phyloP scores from a whole-genome alignment of 371 early-diverging fungal species.

The Mucor sp. region DNA sequence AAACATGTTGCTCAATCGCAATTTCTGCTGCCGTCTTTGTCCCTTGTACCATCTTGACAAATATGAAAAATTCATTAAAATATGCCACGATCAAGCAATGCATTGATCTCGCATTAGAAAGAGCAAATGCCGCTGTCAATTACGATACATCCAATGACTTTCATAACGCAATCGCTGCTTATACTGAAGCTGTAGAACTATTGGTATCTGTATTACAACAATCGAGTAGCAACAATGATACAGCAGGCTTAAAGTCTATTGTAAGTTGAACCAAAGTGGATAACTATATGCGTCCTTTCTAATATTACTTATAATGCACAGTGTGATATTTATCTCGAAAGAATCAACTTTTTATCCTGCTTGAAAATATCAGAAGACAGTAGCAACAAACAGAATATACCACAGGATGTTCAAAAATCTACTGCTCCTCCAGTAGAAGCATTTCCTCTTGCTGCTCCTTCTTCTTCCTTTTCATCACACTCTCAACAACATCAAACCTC shows the following conservation, averaged over 20 bases:
- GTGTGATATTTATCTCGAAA: slow-evolving; percentile 10
- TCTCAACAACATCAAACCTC: background rate
- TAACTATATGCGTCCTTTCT: background rate
- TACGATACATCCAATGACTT: slow-evolving; percentile 4
- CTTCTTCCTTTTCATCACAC: too few relatives aligned
- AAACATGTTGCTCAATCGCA: background rate
- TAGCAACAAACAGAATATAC: background rate
- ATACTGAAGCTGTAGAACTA: slow-evolving; percentile 5
- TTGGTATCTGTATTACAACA: background rate
- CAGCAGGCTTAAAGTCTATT: background rate
- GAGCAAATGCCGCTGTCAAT: slow-evolving; percentile 6
- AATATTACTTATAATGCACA: background rate
- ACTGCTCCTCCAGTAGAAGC: too few relatives aligned
- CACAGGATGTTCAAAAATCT: too few relatives aligned
- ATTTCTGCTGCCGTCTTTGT: background rate
- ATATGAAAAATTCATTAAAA: background rate
- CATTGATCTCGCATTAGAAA: slow-evolving; percentile 8
- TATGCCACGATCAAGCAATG: background rate
- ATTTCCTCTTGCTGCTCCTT: too few relatives aligned
- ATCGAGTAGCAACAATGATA: background rate
- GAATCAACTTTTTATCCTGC: slow-evolving; percentile 7
- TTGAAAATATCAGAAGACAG: background rate
- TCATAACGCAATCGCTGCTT: background rate
- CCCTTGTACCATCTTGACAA: background rate
- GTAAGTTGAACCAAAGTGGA: background rate